These are phyloP conservation scores for Hanseniaspora uvarum DNA, from an alignment of 1,139 yeast genomes.

Conservation along the genomic window DNA sequence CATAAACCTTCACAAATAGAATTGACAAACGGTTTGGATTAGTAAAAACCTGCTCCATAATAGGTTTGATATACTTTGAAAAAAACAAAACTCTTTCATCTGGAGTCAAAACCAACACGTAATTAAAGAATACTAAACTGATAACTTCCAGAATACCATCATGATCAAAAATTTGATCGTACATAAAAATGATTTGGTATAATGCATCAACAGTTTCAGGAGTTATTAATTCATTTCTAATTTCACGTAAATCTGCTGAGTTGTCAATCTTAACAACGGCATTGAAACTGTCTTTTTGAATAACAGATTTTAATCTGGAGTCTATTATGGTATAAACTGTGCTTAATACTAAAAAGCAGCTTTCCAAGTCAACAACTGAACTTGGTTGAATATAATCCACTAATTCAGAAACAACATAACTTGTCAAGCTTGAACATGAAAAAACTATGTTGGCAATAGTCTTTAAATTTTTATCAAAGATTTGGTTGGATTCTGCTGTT, in stretches of 20 bases:
- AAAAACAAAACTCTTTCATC: constrained; percentile 22
- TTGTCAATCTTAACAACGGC: constrained; percentile 14
- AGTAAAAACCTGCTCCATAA: constrained; percentile 16
- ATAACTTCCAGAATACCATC: constrained; percentile 25
- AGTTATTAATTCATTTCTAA: constrained; percentile 20
- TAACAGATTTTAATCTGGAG: constrained; percentile 21
- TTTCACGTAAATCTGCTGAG: constrained; percentile 21
- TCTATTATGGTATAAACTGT: constrained; percentile 27
- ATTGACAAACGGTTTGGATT: constrained; percentile 38
- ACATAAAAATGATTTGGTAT: constrained; percentile 19
- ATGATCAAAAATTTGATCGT: constrained; percentile 22
- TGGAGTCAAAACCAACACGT: background rate
- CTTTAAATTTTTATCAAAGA: constrained; percentile 35
- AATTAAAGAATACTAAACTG: constrained; percentile 11
- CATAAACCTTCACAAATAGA: constrained; percentile 42
- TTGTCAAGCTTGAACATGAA: constrained; percentile 30
- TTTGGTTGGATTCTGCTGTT: constrained; percentile 37
- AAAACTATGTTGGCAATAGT: constrained; percentile 33
- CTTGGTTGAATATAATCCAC: constrained; percentile 22
- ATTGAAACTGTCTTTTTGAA: background rate
- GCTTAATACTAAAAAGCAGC: constrained; percentile 27
- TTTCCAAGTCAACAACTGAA: constrained; percentile 23
- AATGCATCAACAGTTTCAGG: constrained; percentile 19
- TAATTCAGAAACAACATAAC: constrained; percentile 25
- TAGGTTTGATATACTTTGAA: constrained; percentile 20